Evolutionary conservation across 257 asterid genomes (phyloP), one percentile per base, ranked within the genome.

Genomic region (Solanum bulbocastanum): DNA sequence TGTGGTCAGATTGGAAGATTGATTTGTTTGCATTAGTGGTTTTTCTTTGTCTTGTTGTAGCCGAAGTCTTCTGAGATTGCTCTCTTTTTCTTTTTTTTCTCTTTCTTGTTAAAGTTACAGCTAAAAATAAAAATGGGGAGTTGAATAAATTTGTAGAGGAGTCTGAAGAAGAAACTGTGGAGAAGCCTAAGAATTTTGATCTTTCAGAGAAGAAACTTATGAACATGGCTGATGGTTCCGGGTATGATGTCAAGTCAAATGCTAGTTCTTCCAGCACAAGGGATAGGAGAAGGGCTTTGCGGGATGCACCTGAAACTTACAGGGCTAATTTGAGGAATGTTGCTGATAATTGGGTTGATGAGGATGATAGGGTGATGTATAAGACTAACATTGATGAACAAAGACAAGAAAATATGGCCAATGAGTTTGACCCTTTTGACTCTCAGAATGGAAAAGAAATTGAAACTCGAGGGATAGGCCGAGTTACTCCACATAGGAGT

Each of bases 111-210:
- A 87, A 91, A 93, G 89, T 79, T 86, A 87, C 94, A 95, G 98
- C 94, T 87, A 92, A 91, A 90, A 92, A 90, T 91, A 92, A 92
- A 69, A 95, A 90, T 56, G 93, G 91, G 89, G 95, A 91, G 90
- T 88, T 90, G 92, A 95, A 94, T 85, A 74, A 90, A 85, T 90
- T 92, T 78, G 92, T 93, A 32, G 95, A 90, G 44, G 94, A 89
- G 90, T 91, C 94, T 73, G 94, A 91, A 49, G 96, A 92, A 91
- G 97, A 89, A 72, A 91, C 87, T 79, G 49, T 93, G 83, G 93
- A 91, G 89, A 93, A 91, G 85, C 91, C 89, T 74, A 91, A 89
- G 85, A 91, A 89, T 87, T 83, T 87, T 88, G 89, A 86, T 46
- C 74, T 85, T 83, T 90, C 92, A 22, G 93, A 88, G 81, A 89